phyloP scores from a whole-genome alignment of 805 yeast species.

The Metschnikowia dekortorum region DNA sequence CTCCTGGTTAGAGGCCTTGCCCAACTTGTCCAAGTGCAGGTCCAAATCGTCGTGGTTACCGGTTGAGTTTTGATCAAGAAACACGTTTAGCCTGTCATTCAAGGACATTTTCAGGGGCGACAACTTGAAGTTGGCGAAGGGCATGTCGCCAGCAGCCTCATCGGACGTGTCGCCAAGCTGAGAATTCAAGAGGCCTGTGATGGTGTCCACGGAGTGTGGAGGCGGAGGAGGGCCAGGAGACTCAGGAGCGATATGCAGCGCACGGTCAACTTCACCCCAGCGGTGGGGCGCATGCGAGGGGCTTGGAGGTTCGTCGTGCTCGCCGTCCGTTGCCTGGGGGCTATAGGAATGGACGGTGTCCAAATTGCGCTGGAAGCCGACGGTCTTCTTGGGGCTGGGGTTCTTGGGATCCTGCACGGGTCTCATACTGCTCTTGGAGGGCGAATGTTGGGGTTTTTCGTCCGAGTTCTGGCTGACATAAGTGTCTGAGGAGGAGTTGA shows the following conservation, averaged over 20 bases:
- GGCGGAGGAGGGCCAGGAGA: slow-evolving; percentile 17
- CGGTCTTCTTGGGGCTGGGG: slow-evolving; percentile 37
- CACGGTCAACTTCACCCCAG: slow-evolving; percentile 12
- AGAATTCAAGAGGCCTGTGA: slow-evolving; percentile 13
- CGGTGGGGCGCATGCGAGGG: slow-evolving; percentile 5
- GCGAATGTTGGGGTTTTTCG: slow-evolving; percentile 17
- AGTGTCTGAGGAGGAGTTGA: slow-evolving; percentile 40
- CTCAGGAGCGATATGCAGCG: slow-evolving; percentile 2
- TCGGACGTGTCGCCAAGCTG: neutral
- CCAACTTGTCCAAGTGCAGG: slow-evolving; percentile 30
- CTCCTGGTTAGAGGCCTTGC: slow-evolving; percentile 22
- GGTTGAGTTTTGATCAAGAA: slow-evolving; percentile 22
- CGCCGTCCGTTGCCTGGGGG: neutral
- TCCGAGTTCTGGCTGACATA: slow-evolving; percentile 29
- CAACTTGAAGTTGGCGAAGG: neutral
- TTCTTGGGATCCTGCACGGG: neutral
- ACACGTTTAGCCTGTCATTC: slow-evolving; percentile 44
- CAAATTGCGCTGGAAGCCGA: slow-evolving; percentile 25
- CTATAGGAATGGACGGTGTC: slow-evolving; percentile 13
- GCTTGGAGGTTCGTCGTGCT: neutral
- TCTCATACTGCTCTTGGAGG: slow-evolving; percentile 39
- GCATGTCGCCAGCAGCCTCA: neutral
- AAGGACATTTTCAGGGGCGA: slow-evolving; percentile 25
- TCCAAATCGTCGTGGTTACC: slow-evolving; percentile 27
- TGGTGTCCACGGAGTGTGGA: slow-evolving; percentile 16